Base-by-base conservation (phyloP, 257 asterid genomes). In the Cinchona pubescens region DNA sequence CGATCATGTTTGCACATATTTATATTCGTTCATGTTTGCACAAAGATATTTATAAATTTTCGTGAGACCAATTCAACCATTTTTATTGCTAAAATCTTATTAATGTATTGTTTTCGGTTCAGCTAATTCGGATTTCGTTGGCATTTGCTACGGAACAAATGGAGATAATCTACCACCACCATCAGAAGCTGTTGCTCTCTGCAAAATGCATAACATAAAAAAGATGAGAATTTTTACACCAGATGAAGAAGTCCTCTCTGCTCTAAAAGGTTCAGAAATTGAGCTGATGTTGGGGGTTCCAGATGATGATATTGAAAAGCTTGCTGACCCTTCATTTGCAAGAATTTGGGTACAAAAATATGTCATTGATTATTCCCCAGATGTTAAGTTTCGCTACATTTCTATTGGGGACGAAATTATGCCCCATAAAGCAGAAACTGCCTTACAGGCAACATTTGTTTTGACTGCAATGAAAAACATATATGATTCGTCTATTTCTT, bases 391-490 rank as follows among this genome's bases (percentile, higher is more conserved):
- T 4, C 58, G 25, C 1, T 19, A 51, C 25, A 83, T 88, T 21
- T 71, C 83, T 5, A 77, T 81, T 1, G 89, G 89, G 4, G 84
- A 84, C 65, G 92, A 88, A 75, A 85, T 88, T 0, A 72, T 67
- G 73, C 90, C 58, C 58, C 69, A 10, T 0, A 65, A 29, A 5
- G 7, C 25, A 2, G 65, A 79, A 1, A 45, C 38, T 0, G 58
- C 76, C 1, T 43, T 58, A 3, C 35, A 11, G 27, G 79, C 34
- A 55, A 49, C 25, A 7, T 59, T 29, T 4, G 68, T 83, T 7
- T 80, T 68, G 53, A 83, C 80, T 0, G 88, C 79, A 35, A 82
- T 85, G 84, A 30, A 40, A n/a, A 78, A 56, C 76, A 59, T 85
- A 46, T 13, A 82, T 71, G n/a, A 51, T 51, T 0, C n/a, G n/a